Evolutionary conservation across 2,329 filamentous ascomycete species (phyloP).

Genomic region (Xylaria sp.): DNA sequence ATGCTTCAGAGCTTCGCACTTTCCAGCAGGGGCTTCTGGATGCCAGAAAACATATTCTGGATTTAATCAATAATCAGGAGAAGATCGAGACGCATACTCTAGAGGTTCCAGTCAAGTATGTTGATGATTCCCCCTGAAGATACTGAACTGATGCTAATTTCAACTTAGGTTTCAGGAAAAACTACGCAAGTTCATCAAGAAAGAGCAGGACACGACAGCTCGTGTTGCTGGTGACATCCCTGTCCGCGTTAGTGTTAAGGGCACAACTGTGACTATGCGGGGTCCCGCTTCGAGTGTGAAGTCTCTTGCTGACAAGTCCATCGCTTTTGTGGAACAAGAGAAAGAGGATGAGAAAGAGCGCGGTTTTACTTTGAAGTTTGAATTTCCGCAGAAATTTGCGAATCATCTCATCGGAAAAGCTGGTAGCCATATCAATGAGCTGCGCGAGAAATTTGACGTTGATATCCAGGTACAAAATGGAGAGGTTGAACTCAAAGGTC

Average conservation of each 20-base stretch:
- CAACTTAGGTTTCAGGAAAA: slow-evolving; percentile 68
- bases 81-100: slow-evolving; percentile 61
- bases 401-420: slow-evolving; percentile 82
- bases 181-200: slow-evolving; percentile 71
- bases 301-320: slow-evolving; percentile 76
- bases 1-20: slow-evolving; percentile 59
- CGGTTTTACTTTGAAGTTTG: slow-evolving; percentile 85
- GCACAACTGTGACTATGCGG: slow-evolving; percentile 75
- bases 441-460: slow-evolving; percentile 74
- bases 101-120: slow-evolving; percentile 68
- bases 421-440: slow-evolving; percentile 72
- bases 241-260: slow-evolving; percentile 67
- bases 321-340: slow-evolving; percentile 85
- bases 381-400: slow-evolving; percentile 94
- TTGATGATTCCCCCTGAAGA: slow-evolving; percentile 13
- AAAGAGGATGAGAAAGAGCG: slow-evolving; percentile 94
- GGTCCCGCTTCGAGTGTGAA: slow-evolving; percentile 80
- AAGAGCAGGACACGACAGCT: slow-evolving; percentile 65
- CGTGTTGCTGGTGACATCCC: slow-evolving; percentile 68
- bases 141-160: slow-evolving; percentile 44
- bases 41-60: slow-evolving; percentile 66
- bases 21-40: slow-evolving; percentile 68
- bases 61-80: slow-evolving; percentile 70
- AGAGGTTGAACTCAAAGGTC: slow-evolving; percentile 94
- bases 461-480: slow-evolving; percentile 92